These are phyloP conservation scores for Aspergillus bridgeri DNA, from an alignment of 495 filamentous ascomycete species.

Conservation along the genomic window DNA sequence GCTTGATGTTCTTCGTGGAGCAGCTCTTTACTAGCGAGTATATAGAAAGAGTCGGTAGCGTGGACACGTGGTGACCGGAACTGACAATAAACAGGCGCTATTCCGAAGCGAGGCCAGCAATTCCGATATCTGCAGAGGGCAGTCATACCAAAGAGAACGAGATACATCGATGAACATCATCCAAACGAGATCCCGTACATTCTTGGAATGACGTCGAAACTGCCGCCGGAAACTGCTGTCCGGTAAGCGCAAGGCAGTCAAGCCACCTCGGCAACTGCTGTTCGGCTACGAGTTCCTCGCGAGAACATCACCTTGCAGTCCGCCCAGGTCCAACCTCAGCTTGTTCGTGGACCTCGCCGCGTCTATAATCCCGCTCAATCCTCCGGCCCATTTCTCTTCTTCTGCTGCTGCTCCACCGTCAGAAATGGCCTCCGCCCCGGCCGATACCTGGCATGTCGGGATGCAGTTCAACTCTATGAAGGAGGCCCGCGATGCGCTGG, in stretches of 20 bases:
- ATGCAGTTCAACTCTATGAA: background rate
- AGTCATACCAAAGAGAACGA: too few relatives aligned
- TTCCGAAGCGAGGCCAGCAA: too few relatives aligned
- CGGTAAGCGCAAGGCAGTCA: background rate
- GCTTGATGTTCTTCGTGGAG: too few relatives aligned
- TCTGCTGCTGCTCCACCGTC: background rate
- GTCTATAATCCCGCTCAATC: background rate
- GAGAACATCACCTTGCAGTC: too few relatives aligned
- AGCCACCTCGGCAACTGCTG: background rate
- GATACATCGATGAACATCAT: too few relatives aligned
- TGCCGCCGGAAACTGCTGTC: background rate
- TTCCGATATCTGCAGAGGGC: too few relatives aligned
- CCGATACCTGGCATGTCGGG: background rate
- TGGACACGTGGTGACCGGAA: too few relatives aligned
- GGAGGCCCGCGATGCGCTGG: background rate
- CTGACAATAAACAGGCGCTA: too few relatives aligned
- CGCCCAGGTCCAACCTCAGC: too few relatives aligned
- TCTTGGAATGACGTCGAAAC: background rate
- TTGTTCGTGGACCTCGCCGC: background rate
- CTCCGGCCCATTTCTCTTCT: background rate
- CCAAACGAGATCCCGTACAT: too few relatives aligned
- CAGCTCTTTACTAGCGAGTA: too few relatives aligned
- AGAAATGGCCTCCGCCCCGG: background rate
- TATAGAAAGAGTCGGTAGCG: too few relatives aligned
- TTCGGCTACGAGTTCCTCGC: background rate